A percentile compares a stretch with the other conserved stretches of the same genome.
These are phyloP conservation scores for Cercis canadensis DNA, from an alignment of 306 rosid species.

Conservation along the genomic window DNA sequence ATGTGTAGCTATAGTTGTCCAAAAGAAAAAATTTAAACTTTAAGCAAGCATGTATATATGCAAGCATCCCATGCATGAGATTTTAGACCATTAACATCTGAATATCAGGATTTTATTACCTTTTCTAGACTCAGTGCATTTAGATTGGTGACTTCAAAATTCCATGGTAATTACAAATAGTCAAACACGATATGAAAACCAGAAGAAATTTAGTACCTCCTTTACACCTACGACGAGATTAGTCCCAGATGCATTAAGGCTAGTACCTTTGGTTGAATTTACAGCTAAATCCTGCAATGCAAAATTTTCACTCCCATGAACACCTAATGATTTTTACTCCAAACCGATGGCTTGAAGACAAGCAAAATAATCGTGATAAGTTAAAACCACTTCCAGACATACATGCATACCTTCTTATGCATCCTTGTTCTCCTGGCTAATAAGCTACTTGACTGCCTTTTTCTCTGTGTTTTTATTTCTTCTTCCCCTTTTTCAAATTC, in stretches of 20 bases:
- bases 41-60: background rate
- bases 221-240: conserved; percentile 21
- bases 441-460: conserved; percentile 64
- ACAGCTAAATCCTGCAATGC: conserved; percentile 32
- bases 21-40: background rate
- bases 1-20: background rate
- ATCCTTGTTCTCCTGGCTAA: conserved; percentile 69
- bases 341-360: background rate
- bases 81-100: conserved; percentile 9
- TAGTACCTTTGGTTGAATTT: conserved; percentile 38
- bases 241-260: conserved; percentile 23
- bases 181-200: no score
- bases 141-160: no score
- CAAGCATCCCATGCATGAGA: background rate
- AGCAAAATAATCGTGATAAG: background rate
- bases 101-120: background rate
- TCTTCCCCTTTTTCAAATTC: no score
- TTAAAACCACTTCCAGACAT: background rate
- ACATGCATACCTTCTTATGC: conserved; percentile 51
- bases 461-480: conserved; percentile 57
- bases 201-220: conserved; percentile 41
- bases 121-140: background rate
- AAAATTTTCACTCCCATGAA: conserved; percentile 30
- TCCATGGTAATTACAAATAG: no score
- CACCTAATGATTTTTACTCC: no score